A percentile compares a stretch with the other conserved stretches of the same genome.
phyloP scores from a whole-genome alignment of 2,329 filamentous ascomycete species.

The Ceratocystis huliohia region DNA sequence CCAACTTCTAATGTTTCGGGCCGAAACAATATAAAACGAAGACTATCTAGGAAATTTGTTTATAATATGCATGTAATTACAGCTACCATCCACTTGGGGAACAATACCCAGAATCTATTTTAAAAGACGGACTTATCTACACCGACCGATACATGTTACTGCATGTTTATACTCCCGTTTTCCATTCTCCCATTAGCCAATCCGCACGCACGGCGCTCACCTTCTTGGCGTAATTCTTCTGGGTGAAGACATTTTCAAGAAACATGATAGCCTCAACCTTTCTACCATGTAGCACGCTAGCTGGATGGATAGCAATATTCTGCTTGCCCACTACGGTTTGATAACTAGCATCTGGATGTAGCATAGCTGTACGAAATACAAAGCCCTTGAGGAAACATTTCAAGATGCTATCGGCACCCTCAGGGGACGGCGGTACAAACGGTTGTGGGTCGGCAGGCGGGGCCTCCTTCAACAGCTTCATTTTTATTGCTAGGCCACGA shows the following conservation, averaged over 20 bases:
- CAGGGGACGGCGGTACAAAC: constrained; percentile 42
- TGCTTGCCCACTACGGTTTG: constrained; percentile 48
- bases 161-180: constrained; percentile 22
- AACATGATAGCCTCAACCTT: constrained; percentile 58
- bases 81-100: neutral
- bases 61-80: neutral
- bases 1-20: neutral
- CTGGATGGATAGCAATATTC: constrained; percentile 48
- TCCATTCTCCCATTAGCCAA: constrained; percentile 44
- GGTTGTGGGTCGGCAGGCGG: constrained; percentile 41
- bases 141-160: neutral
- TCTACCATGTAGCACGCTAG: constrained; percentile 48
- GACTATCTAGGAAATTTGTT: neutral
- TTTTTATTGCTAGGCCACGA: constrained; percentile 41
- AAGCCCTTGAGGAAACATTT: constrained; percentile 53
- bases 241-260: constrained; percentile 52
- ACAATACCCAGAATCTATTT: no score
- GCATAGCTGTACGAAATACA: constrained; percentile 45
- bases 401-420: constrained; percentile 41
- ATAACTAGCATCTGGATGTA: constrained; percentile 49
- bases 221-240: constrained; percentile 54
- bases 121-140: no score
- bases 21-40: neutral
- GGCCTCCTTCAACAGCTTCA: constrained; percentile 37
- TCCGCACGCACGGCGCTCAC: constrained; percentile 48